Evolutionary conservation across 2,329 filamentous ascomycete species (phyloP).

Genomic region (Phialophora tarda): DNA sequence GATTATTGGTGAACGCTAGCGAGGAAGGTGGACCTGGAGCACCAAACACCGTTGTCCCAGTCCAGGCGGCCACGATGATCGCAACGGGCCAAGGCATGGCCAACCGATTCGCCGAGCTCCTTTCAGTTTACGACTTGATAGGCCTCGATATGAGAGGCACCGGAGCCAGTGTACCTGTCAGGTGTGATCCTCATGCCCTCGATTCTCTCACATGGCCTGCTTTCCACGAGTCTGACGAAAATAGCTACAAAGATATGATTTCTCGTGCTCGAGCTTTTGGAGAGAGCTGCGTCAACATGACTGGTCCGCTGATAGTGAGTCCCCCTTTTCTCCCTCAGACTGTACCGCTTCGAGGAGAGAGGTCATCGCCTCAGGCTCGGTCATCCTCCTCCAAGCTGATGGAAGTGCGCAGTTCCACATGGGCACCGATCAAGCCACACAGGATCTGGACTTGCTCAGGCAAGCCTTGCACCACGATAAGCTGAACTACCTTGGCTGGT

Average conservation of each 20-base stretch:
- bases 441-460: constrained; percentile 47
- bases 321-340: background rate
- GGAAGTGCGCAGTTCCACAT: constrained; percentile 44
- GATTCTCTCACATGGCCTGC: constrained; percentile 46
- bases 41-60: constrained; percentile 26
- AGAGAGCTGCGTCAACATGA: constrained; percentile 49
- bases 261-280: constrained; percentile 48
- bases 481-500: constrained; percentile 51
- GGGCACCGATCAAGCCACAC: constrained; percentile 47
- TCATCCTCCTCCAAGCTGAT: background rate
- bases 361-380: too few species aligned
- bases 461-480: constrained; percentile 45
- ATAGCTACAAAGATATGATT: constrained; percentile 42
- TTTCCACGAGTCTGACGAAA: background rate
- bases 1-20: constrained; percentile 18
- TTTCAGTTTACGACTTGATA: constrained; percentile 51
- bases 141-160: constrained; percentile 53
- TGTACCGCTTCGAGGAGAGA: too few species aligned
- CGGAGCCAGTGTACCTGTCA: constrained; percentile 49
- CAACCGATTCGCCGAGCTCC: constrained; percentile 37
- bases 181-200: constrained; percentile 48
- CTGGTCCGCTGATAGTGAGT: constrained; percentile 45
- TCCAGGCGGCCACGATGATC: background rate
- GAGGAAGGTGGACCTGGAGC: constrained; percentile 47
- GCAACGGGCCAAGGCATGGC: background rate